A percentile compares a stretch with the other conserved stretches of the same genome.
These are phyloP conservation scores for Volvox carteri DNA, from an alignment of 163 green algal species.

Conservation along the genomic window DNA sequence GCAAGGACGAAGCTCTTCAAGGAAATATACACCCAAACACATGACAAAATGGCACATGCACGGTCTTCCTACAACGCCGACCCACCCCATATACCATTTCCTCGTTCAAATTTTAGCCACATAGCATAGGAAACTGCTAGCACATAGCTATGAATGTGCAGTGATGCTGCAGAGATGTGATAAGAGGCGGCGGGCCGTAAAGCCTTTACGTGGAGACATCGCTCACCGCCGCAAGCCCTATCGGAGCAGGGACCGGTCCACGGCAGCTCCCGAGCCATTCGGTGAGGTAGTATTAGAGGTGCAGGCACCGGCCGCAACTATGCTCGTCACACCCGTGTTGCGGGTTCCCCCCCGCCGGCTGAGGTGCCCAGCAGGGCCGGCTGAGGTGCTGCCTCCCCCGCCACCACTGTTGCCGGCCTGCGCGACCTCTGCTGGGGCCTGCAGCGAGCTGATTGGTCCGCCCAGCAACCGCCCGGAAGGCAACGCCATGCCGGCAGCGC, in stretches of 20 bases:
- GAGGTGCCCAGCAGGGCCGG: background rate
- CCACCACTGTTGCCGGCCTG: background rate
- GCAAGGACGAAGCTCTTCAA: too few relatives aligned
- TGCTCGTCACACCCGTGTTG: background rate
- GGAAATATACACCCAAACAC: too few relatives aligned
- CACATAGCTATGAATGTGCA: too few relatives aligned
- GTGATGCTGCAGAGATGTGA: too few relatives aligned
- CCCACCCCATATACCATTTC: too few relatives aligned
- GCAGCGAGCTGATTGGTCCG: background rate
- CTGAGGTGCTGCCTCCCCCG: too few relatives aligned
- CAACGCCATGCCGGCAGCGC: background rate
- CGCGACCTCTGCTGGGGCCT: background rate
- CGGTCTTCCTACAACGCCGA: too few relatives aligned
- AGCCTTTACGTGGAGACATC: too few relatives aligned
- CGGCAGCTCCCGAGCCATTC: background rate
- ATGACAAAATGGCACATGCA: too few relatives aligned
- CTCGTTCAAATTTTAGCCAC: too few relatives aligned
- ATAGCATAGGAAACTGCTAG: too few relatives aligned
- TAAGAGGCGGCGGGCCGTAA: too few relatives aligned
- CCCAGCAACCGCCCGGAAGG: background rate
- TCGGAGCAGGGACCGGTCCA: background rate
- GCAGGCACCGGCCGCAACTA: background rate
- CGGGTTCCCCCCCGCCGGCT: background rate
- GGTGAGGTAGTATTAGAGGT: constrained; percentile 1
- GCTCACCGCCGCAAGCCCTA: background rate